These are phyloP conservation scores for Tirmania nivea DNA, from an alignment of 495 filamentous ascomycete genomes.

Conservation along the genomic window DNA sequence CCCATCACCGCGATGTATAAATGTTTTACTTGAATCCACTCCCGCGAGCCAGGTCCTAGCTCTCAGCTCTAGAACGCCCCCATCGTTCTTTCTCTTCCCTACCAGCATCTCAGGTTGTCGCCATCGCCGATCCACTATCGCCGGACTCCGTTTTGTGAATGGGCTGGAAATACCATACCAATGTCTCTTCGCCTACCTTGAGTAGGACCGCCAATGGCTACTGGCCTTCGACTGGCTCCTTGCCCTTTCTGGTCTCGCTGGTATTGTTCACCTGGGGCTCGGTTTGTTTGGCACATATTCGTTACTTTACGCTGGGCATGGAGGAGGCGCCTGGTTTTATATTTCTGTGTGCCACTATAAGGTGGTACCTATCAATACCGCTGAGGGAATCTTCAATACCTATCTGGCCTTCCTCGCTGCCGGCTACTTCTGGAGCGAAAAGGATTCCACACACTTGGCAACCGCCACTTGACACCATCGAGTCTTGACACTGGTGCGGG, in stretches of 20 bases:
- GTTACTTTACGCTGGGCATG: conserved; percentile 39
- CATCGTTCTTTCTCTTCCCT: too few relatives aligned
- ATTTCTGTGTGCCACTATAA: conserved; percentile 28
- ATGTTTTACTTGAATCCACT: too few relatives aligned
- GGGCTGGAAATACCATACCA: too few relatives aligned
- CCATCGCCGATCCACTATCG: too few relatives aligned
- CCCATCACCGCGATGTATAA: too few relatives aligned
- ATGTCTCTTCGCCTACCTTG: conserved; percentile 43
- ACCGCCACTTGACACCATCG: conserved; percentile 26
- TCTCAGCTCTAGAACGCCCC: too few relatives aligned
- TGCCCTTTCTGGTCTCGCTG: conserved; percentile 34
- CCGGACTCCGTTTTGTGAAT: too few relatives aligned
- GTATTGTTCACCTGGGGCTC: conserved; percentile 46
- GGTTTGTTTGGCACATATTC: conserved; percentile 45
- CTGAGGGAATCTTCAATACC: conserved; percentile 36
- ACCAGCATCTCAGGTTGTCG: too few relatives aligned
- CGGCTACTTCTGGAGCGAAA: conserved; percentile 38
- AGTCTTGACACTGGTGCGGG: conserved; percentile 36
- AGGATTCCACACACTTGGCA: conserved; percentile 29
- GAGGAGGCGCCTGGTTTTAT: conserved; percentile 26
- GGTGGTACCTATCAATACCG: conserved; percentile 25
- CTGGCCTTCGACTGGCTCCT: conserved; percentile 28
- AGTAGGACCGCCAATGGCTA: conserved; percentile 31
- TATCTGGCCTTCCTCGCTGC: conserved; percentile 35
- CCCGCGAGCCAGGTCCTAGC: too few relatives aligned